Percentiles rank a stretch among this genome's conserved stretches.
These are phyloP conservation scores for Stephania cephalantha DNA, from an alignment of 164 flowering plant species.

Conservation along the genomic window DNA sequence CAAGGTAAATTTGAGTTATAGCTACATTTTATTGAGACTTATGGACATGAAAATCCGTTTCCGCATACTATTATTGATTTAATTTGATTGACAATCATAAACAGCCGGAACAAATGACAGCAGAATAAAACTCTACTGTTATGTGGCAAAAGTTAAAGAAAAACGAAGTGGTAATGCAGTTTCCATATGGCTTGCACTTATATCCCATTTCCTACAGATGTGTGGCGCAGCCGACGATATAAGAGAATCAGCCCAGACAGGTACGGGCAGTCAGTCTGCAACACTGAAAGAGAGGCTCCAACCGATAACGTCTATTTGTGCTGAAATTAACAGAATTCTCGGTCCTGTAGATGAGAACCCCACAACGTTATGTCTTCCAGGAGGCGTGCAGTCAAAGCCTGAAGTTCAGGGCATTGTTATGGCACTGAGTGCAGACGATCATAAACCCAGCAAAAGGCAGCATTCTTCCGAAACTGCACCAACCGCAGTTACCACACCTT, in stretches of 20 bases:
- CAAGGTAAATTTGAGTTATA: slow-evolving; percentile 32
- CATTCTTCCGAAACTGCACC: slow-evolving; percentile 11
- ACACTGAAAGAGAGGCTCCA: slow-evolving; percentile 30
- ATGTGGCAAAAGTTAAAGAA: neutral
- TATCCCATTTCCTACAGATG: slow-evolving; percentile 31
- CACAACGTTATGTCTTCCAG: slow-evolving; percentile 9
- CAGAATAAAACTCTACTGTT: neutral
- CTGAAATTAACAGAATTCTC: slow-evolving; percentile 35
- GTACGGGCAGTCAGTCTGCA: slow-evolving; percentile 23
- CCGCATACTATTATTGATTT: no score
- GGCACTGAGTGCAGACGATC: slow-evolving; percentile 9
- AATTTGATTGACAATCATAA: no score
- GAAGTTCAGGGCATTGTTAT: slow-evolving; percentile 6
- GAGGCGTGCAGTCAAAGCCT: slow-evolving; percentile 4
- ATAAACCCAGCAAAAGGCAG: slow-evolving; percentile 2
- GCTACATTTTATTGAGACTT: neutral
- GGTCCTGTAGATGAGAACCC: slow-evolving; percentile 15
- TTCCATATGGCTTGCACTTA: neutral
- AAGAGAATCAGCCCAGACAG: slow-evolving; percentile 36
- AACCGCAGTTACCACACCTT: neutral
- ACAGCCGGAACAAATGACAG: no score
- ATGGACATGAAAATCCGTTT: neutral
- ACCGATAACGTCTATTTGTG: slow-evolving; percentile 30
- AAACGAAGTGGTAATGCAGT: no score
- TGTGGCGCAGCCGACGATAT: slow-evolving; percentile 38